These are phyloP conservation scores for Colletotrichum magnum DNA, from an alignment of 2,329 filamentous ascomycete genomes.

Conservation along the genomic window DNA sequence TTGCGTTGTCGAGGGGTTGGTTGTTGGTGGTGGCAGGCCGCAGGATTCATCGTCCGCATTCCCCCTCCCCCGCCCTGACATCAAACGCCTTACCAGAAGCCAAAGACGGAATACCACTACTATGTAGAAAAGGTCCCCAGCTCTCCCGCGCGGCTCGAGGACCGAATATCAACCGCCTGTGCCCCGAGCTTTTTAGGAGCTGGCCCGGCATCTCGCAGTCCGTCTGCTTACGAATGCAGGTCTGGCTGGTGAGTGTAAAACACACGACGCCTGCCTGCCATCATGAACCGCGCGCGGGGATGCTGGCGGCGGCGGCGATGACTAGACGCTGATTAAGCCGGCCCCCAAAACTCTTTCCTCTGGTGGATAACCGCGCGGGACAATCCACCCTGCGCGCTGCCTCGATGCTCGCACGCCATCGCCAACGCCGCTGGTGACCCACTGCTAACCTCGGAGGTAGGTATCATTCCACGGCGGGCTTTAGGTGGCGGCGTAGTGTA, in stretches of 20 bases:
- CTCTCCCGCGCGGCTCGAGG: slow-evolving; percentile 32
- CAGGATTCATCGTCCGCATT: no score
- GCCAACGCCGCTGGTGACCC: no score
- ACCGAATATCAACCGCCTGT: background rate
- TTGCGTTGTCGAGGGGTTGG: background rate
- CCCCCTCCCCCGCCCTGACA: no score
- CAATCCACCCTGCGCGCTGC: slow-evolving; percentile 1
- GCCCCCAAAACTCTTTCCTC: no score
- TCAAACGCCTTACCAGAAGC: background rate
- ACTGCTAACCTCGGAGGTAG: no score
- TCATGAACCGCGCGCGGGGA: background rate
- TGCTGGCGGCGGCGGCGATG: background rate
- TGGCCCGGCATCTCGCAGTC: background rate
- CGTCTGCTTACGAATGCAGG: slow-evolving; percentile 3
- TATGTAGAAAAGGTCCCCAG: background rate
- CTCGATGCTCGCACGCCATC: no score
- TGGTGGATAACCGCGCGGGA: slow-evolving; percentile 35
- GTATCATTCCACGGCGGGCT: no score
- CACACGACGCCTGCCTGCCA: no score
- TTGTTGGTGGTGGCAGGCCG: no score
- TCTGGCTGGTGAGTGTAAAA: background rate
- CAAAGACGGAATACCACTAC: background rate
- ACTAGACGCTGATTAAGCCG: slow-evolving; percentile 35
- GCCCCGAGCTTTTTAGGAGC: background rate
- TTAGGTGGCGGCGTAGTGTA: no score